phyloP scores from a whole-genome alignment of 75 land plant genomes.

The Sequoiadendron giganteum region DNA sequence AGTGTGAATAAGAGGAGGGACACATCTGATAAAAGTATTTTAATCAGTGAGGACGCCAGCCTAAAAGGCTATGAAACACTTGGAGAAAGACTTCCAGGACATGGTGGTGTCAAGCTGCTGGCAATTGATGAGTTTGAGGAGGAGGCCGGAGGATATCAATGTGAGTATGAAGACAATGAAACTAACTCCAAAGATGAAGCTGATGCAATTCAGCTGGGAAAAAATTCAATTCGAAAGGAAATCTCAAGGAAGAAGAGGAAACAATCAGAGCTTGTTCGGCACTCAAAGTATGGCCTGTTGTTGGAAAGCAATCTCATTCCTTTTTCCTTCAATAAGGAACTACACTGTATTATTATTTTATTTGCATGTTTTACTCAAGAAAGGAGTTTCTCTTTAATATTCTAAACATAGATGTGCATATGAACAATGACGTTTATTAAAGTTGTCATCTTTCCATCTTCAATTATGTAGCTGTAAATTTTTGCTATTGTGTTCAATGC shows the following conservation, averaged over 20 bases:
- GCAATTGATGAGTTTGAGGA: constrained; percentile 48
- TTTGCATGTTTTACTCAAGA: neutral
- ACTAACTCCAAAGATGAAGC: neutral
- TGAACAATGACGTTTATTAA: neutral
- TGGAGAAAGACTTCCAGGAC: constrained; percentile 10
- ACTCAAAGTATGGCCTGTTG: constrained; percentile 29
- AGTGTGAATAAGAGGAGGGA: constrained; percentile 12
- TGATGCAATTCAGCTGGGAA: neutral
- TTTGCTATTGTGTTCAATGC: neutral
- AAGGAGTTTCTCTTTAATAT: neutral
- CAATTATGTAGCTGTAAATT: neutral
- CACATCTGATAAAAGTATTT: neutral
- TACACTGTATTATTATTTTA: neutral
- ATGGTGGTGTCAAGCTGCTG: constrained; percentile 23
- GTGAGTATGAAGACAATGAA: constrained; percentile 33
- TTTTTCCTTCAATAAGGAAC: neutral
- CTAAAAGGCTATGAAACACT: neutral
- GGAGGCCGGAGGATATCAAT: constrained; percentile 37
- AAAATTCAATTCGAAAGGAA: neutral
- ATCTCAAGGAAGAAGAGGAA: constrained; percentile 33
- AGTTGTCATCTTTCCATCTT: neutral
- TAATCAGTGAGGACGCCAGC: neutral
- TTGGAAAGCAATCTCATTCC: neutral
- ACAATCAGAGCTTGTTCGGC: constrained; percentile 17
- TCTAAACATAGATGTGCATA: neutral